phyloP scores from a whole-genome alignment of 73 alveolate species.

The Tetrahymena borealis region DNA sequence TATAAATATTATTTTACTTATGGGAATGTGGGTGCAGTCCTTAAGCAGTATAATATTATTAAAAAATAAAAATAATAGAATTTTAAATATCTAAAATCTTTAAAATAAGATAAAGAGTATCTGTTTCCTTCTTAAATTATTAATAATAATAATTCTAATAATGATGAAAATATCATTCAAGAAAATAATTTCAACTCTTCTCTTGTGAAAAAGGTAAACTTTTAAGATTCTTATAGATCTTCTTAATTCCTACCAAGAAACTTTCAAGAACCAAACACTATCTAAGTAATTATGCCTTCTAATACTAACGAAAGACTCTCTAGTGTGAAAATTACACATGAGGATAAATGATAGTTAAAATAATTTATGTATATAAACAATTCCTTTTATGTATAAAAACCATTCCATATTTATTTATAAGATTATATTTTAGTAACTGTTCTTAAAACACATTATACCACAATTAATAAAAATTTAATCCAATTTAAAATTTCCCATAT shows the following conservation, averaged over 20 bases:
- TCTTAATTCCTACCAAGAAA: not conserved
- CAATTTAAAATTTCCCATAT: too few species aligned
- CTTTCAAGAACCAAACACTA: not conserved
- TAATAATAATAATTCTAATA: not conserved
- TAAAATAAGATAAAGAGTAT: not conserved
- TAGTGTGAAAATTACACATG: not conserved
- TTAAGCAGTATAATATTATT: not conserved
- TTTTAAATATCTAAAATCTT: too few species aligned
- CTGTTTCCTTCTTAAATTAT: not conserved
- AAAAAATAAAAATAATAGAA: too few species aligned
- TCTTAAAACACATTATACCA: too few species aligned
- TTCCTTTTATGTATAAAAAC: too few species aligned
- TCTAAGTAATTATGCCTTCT: not conserved
- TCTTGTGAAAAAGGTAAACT: not conserved
- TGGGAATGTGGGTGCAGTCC: not conserved
- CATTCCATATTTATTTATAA: too few species aligned
- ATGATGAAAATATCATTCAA: not conserved
- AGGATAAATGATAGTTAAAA: too few species aligned
- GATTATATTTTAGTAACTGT: too few species aligned
- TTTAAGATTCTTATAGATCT: not conserved
- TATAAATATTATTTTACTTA: not conserved
- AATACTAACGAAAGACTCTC: not conserved
- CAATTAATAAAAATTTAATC: too few species aligned
- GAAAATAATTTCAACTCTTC: not conserved
- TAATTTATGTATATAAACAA: too few species aligned